Conservation (phyloP, 805 yeast genomes). For the Monosporozyma unispora region DNA sequence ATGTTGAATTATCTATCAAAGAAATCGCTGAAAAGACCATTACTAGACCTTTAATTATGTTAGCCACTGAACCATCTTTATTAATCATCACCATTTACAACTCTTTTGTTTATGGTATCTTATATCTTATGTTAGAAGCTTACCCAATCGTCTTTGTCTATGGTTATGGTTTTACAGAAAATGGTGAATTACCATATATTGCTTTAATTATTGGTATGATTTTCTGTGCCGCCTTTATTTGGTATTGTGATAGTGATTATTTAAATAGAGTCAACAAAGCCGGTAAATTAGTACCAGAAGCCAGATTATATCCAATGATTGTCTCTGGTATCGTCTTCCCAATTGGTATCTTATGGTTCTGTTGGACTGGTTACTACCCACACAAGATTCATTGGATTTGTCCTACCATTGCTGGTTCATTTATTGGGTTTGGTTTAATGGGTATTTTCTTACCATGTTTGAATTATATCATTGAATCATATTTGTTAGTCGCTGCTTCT, state of each 20-base stretch:
- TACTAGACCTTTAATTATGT: conserved; percentile 60
- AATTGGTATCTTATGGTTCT: conserved; percentile 74
- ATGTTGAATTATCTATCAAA: conserved; percentile 42
- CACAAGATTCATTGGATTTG: conserved; percentile 69
- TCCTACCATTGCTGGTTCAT: conserved; percentile 58
- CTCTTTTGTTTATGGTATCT: conserved; percentile 72
- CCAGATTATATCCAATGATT: conserved; percentile 69
- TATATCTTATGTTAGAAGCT: conserved; percentile 66
- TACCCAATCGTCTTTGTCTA: conserved; percentile 60
- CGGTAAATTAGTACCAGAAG: conserved; percentile 65
- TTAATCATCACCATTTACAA: conserved; percentile 61
- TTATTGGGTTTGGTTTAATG: conserved; percentile 60
- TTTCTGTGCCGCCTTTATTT: conserved; percentile 39
- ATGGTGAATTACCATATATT: conserved; percentile 66
- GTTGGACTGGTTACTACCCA: conserved; percentile 79
- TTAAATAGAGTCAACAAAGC: conserved; percentile 39
- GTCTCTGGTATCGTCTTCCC: conserved; percentile 64
- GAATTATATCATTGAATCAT: conserved; percentile 66
- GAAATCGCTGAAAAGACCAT: conserved; percentile 57
- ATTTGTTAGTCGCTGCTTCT: conserved; percentile 65
- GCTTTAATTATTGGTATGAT: conserved; percentile 63
- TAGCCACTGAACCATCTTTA: conserved; percentile 62
- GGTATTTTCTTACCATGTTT: conserved; percentile 60
- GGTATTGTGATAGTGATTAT: conserved; percentile 45
- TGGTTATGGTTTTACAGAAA: conserved; percentile 46